These are phyloP conservation scores for Zygosaccharomyces pseudobailii DNA, from an alignment of 1,139 yeast species.

Conservation along the genomic window DNA sequence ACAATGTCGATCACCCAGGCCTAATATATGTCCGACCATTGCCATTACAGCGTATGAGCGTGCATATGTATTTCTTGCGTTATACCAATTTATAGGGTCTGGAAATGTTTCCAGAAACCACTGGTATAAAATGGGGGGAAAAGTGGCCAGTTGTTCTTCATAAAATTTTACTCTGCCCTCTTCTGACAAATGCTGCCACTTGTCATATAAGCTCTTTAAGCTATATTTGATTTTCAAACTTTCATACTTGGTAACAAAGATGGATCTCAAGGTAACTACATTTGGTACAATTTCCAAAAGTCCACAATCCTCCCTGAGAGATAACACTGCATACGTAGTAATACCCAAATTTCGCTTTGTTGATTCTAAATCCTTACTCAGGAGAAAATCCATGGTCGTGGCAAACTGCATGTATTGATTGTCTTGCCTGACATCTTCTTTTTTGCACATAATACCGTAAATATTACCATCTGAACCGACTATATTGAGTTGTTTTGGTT, in stretches of 20 bases:
- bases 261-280: conserved; percentile 72
- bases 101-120: conserved; percentile 91
- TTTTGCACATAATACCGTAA: conserved; percentile 76
- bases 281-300: conserved; percentile 90
- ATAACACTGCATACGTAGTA: conserved; percentile 82
- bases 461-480: conserved; percentile 71
- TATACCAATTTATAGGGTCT: conserved; percentile 85
- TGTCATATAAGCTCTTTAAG: conserved; percentile 25
- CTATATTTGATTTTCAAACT: conserved; percentile 36
- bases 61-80: conserved; percentile 67
- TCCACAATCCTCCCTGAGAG: conserved; percentile 82
- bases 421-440: conserved; percentile 93
- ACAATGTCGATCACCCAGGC: conserved; percentile 94
- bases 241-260: conserved; percentile 46
- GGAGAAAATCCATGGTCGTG: conserved; percentile 72
- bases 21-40: conserved; percentile 86
- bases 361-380: conserved; percentile 65
- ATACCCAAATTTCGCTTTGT: conserved; percentile 67
- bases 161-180: conserved; percentile 32
- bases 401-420: conserved; percentile 93
- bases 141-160: conserved; percentile 36
- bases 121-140: conserved; percentile 72
- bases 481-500: conserved; percentile 74
- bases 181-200: conserved; percentile 26
- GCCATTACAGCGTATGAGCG: conserved; percentile 95